These are phyloP conservation scores for Podospora anserina DNA, from an alignment of 495 filamentous ascomycete genomes.

Conservation along the genomic window DNA sequence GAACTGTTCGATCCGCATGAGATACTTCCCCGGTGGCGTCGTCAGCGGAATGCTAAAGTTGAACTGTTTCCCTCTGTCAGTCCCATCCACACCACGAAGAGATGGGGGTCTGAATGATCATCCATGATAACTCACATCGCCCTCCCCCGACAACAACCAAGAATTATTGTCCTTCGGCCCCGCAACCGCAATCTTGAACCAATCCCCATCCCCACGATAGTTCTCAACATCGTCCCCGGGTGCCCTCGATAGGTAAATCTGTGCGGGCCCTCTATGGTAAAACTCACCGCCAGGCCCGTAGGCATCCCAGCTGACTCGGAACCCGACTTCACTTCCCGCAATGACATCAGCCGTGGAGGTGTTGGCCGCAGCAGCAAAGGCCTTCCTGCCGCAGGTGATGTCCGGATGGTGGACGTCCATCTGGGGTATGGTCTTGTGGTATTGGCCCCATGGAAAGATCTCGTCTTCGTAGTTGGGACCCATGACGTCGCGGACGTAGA, in stretches of 20 bases:
- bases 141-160: slow-evolving; percentile 10
- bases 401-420: slow-evolving; percentile 11
- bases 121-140: slow-evolving; percentile 8
- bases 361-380: slow-evolving; percentile 13
- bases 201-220: slow-evolving; percentile 29
- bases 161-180: slow-evolving; percentile 14
- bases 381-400: slow-evolving; percentile 21
- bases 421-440: slow-evolving; percentile 10
- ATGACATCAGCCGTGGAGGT: slow-evolving; percentile 23
- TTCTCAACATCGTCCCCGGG: slow-evolving; percentile 18
- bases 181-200: slow-evolving; percentile 31
- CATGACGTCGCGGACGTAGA: slow-evolving; percentile 22
- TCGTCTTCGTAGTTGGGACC: not conserved
- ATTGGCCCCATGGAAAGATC: slow-evolving; percentile 5
- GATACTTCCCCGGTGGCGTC: slow-evolving; percentile 43
- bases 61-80: slow-evolving; percentile 12
- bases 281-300: slow-evolving; percentile 4
- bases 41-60: slow-evolving; percentile 38
- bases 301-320: slow-evolving; percentile 18
- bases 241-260: slow-evolving; percentile 24
- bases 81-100: not conserved
- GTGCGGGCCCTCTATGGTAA: slow-evolving; percentile 20
- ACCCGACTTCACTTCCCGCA: slow-evolving; percentile 22
- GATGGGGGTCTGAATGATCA: not conserved
- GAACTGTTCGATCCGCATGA: slow-evolving; percentile 47